Percentiles rank a stretch among this genome's conserved stretches.
Evolutionary conservation across 441 rosid genomes (phyloP).

Genomic region (Adansonia rubrostipa): DNA sequence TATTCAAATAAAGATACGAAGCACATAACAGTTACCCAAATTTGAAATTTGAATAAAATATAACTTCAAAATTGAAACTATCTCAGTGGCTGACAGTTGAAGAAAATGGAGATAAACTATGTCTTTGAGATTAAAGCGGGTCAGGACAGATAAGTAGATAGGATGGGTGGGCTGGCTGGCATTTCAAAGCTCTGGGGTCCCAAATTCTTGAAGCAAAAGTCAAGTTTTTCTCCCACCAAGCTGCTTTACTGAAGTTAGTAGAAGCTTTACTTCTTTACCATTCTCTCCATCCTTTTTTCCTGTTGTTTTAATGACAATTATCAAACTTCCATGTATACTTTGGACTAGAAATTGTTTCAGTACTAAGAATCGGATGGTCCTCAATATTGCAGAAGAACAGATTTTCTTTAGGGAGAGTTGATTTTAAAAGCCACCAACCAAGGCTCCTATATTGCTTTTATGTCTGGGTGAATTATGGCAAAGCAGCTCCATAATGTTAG

Average conservation of each 20-base stretch:
- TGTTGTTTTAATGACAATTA: background rate
- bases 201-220: background rate
- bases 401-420: too few species aligned
- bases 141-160: background rate
- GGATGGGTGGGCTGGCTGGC: background rate
- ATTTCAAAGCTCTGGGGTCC: slow-evolving; percentile 7
- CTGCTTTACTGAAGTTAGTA: too few species aligned
- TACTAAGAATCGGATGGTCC: too few species aligned
- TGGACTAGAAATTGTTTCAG: too few species aligned
- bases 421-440: background rate
- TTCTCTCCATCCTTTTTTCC: background rate
- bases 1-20: too few species aligned
- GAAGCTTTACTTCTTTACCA: background rate
- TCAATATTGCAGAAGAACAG: too few species aligned
- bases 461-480: slow-evolving; percentile 16
- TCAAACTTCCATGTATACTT: too few species aligned
- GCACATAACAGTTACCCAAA: too few species aligned
- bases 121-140: background rate
- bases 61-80: background rate
- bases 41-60: too few species aligned
- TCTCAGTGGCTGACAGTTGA: background rate
- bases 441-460: background rate
- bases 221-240: background rate
- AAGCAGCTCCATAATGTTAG: slow-evolving; percentile 18
- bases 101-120: background rate